phyloP scores from a whole-genome alignment of 768 basidiomycete genomes.

The Termitomyces sp. region DNA sequence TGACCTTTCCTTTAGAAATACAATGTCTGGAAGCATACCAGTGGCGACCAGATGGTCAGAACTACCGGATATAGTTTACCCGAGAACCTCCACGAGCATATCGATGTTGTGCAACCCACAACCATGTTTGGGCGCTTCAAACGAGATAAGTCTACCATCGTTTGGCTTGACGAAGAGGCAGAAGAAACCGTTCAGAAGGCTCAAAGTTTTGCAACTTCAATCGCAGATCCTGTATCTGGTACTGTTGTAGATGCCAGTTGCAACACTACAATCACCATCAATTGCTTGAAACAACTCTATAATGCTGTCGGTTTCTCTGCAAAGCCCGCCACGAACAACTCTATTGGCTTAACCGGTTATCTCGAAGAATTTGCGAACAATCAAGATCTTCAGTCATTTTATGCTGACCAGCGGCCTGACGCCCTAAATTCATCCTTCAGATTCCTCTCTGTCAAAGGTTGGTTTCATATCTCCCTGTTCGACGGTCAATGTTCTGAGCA shows the following conservation, averaged over 20 bases:
- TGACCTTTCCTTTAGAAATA: conserved; percentile 46
- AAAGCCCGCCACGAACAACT: conserved; percentile 35
- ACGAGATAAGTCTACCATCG: conserved; percentile 37
- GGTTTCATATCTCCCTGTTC: conserved; percentile 7
- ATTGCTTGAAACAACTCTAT: conserved; percentile 55
- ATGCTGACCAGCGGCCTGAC: conserved; percentile 42
- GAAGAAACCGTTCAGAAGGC: conserved; percentile 6
- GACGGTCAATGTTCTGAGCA: conserved; percentile 10
- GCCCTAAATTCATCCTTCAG: conserved; percentile 52
- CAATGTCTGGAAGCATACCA: conserved; percentile 56
- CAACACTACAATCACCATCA: conserved; percentile 48
- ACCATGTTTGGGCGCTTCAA: conserved; percentile 53
- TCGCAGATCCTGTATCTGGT: conserved; percentile 28
- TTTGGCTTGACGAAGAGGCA: conserved; percentile 22
- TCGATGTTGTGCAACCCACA: conserved; percentile 72
- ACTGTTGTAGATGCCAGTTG: conserved; percentile 46
- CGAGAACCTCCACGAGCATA: conserved; percentile 50
- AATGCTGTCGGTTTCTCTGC: conserved; percentile 48
- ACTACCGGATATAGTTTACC: conserved; percentile 74
- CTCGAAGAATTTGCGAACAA: conserved; percentile 53
- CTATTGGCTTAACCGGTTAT: conserved; percentile 56
- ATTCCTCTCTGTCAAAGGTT: conserved; percentile 56
- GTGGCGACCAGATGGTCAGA: conserved; percentile 56
- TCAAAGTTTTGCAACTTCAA: conserved; percentile 13
- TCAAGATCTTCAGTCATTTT: conserved; percentile 52